Evolutionary conservation across 768 basidiomycete genomes (phyloP).

Genomic region (Lyophyllum shimeji): DNA sequence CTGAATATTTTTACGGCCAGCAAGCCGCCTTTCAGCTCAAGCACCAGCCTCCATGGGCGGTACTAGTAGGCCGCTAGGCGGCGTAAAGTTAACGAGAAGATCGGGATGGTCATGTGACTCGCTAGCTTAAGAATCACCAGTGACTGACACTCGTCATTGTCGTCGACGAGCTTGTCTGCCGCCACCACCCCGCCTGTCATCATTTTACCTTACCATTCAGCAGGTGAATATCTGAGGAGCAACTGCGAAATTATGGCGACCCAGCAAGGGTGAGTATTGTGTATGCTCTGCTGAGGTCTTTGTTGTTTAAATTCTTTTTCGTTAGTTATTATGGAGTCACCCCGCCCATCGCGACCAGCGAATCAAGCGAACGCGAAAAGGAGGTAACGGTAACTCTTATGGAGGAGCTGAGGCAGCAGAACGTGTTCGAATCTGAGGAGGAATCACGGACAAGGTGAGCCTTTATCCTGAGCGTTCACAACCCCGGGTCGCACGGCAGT

Average conservation of each 20-base stretch:
- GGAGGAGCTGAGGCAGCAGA: constrained; percentile 85
- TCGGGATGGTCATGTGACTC: constrained; percentile 12
- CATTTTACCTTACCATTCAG: neutral
- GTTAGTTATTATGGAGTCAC: constrained; percentile 78
- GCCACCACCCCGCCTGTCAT: neutral
- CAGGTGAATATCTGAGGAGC: neutral
- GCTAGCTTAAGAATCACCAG: constrained; percentile 19
- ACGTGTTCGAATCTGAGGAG: constrained; percentile 87
- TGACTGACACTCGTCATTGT: constrained; percentile 1
- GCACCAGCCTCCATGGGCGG: too few species aligned
- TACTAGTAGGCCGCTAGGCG: too few species aligned
- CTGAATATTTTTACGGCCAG: too few species aligned
- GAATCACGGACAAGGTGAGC: constrained; percentile 87
- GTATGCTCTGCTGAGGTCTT: neutral
- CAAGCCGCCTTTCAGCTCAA: too few species aligned
- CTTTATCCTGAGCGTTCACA: constrained; percentile 6
- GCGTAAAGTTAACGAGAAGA: neutral
- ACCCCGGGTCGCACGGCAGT: constrained; percentile 10
- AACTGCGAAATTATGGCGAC: constrained; percentile 10
- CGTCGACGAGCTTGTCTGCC: constrained; percentile 8
- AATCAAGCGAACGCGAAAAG: constrained; percentile 77
- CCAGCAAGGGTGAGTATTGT: constrained; percentile 28
- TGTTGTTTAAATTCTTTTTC: constrained; percentile 8
- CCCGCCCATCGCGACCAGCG: constrained; percentile 75
- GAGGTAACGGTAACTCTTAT: constrained; percentile 84